Base-by-base conservation (phyloP, 768 basidiomycete species). In the Cyathus striatus region DNA sequence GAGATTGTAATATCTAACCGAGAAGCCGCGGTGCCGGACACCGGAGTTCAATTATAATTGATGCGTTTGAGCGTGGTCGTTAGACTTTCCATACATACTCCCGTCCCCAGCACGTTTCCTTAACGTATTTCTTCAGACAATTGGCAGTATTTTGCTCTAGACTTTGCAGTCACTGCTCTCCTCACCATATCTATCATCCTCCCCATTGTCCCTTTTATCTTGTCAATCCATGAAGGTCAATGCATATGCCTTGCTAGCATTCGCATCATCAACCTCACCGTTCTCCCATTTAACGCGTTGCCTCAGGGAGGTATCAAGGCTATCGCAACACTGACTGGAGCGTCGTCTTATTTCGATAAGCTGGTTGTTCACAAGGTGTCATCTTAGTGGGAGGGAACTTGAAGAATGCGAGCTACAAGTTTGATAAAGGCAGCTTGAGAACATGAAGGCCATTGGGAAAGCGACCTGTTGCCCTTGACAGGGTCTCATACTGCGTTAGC, bases 161-260 rank as follows among this genome's bases (percentile, higher is more conserved):
- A 82, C 1, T 86, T 84, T 49, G 54, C 58, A 2, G 49, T 54
- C 0, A 49, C 76, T 2, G 70, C 76, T 0, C 13, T 78, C 1
- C 47, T 83, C 9, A 65, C 74, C 1, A 54, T 75, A 20, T 54
- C 84, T 26, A 60, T 81, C 20, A 52, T 82, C 46, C 50, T 86
- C 6, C 85, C 85, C 3, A 49, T 86, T 38, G 68, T 76, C 2
- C 86, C 85, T 0, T 89, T 87, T 60, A 69, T 70, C 6, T 73
- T 77, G 57, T 75, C 73, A 46, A 57, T 73, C 6, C 76, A 64
- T 39, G 1, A 44, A 40, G 6, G 23, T 68, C 10, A 56, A 62
- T 3, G 45, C 51, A 17, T 4, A 63, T 25, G 48, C 64, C 24
- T 48, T 77, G 18, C 26, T 67, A 6, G 32, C 76, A 5, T 73